A percentile compares a stretch with the other conserved stretches of the same genome.
Evolutionary conservation across 495 filamentous ascomycete genomes (phyloP).

Genomic region (Talaromyces nanjingensis): DNA sequence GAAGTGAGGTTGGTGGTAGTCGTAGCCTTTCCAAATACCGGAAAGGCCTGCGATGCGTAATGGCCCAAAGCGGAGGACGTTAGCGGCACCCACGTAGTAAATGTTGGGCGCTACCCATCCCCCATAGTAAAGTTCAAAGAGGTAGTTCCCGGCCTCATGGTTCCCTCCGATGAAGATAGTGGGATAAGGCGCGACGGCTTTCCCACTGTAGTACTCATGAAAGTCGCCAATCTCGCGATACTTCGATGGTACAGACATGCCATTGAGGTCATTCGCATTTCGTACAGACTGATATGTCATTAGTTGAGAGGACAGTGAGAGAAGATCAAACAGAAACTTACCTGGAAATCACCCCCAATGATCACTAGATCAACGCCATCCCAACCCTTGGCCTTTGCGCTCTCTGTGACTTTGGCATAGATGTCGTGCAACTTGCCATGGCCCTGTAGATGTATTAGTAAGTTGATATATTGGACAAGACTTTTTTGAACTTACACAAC

Average conservation of each 20-base stretch:
- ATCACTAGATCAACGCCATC: slow-evolving; percentile 73
- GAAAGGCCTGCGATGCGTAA: slow-evolving; percentile 85
- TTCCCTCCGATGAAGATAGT: slow-evolving; percentile 93
- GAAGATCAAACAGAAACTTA: slow-evolving; percentile 20
- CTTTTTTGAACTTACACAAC: slow-evolving; percentile 58
- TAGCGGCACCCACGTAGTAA: slow-evolving; percentile 90
- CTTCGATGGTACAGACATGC: slow-evolving; percentile 79
- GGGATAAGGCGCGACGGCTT: slow-evolving; percentile 68
- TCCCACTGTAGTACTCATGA: slow-evolving; percentile 82
- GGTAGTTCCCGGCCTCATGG: slow-evolving; percentile 81
- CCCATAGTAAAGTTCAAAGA: slow-evolving; percentile 90
- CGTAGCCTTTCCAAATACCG: slow-evolving; percentile 85
- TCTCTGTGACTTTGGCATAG: slow-evolving; percentile 62
- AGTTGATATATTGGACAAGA: background rate
- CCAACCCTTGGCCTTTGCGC: slow-evolving; percentile 63
- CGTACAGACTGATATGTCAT: slow-evolving; percentile 59
- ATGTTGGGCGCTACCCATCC: slow-evolving; percentile 97
- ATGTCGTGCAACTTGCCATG: slow-evolving; percentile 89
- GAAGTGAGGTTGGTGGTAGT: slow-evolving; percentile 72
- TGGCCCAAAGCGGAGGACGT: slow-evolving; percentile 72
- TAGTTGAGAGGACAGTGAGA: slow-evolving; percentile 1
- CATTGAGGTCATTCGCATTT: slow-evolving; percentile 77
- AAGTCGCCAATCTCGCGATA: slow-evolving; percentile 85
- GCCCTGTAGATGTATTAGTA: slow-evolving; percentile 46
- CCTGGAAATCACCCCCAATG: slow-evolving; percentile 88